Evolutionary conservation across 2,329 filamentous ascomycete genomes (phyloP).

Genomic region (Hypoxylon sp.): DNA sequence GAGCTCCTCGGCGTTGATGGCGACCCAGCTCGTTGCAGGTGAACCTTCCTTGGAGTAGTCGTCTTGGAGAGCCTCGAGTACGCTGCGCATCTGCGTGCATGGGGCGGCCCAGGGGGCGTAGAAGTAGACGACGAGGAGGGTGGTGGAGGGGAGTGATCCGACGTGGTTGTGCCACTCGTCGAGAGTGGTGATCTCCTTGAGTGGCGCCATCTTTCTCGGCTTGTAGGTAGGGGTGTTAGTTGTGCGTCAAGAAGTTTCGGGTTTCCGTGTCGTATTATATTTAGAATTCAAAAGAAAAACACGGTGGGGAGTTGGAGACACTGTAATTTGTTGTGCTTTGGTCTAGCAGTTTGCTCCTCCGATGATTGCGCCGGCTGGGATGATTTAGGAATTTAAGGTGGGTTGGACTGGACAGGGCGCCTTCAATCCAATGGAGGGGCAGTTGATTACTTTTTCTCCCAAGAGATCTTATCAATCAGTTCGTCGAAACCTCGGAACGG

Average conservation of each 20-base stretch:
- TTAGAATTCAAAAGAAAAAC: neutral
- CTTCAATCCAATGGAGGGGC: conserved; percentile 52
- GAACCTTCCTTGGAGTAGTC: conserved; percentile 82
- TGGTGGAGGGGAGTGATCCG: conserved; percentile 74
- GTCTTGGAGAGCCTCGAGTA: conserved; percentile 86
- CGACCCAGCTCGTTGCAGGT: conserved; percentile 83
- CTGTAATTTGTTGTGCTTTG: conserved; percentile 7
- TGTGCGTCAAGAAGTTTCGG: neutral
- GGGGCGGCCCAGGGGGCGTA: conserved; percentile 97
- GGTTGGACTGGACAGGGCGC: conserved; percentile 21
- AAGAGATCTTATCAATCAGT: conserved; percentile 44
- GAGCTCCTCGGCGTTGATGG: conserved; percentile 94
- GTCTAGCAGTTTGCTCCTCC: conserved; percentile 32
- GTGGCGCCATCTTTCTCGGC: conserved; percentile 69
- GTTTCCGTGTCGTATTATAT: neutral
- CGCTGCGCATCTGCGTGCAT: conserved; percentile 92
- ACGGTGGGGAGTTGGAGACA: neutral
- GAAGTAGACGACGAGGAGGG: conserved; percentile 91
- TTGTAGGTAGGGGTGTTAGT: neutral
- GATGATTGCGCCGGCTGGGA: conserved; percentile 31
- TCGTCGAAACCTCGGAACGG: conserved; percentile 44
- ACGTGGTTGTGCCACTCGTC: conserved; percentile 80
- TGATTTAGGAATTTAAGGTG: conserved; percentile 26
- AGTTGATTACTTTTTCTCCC: conserved; percentile 49
- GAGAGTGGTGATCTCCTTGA: conserved; percentile 83